Percentiles rank a stretch among this genome's conserved stretches.
These are phyloP conservation scores for Ustilago xerochloae DNA, from an alignment of 1,284 basidiomycete genomes.

Conservation along the genomic window DNA sequence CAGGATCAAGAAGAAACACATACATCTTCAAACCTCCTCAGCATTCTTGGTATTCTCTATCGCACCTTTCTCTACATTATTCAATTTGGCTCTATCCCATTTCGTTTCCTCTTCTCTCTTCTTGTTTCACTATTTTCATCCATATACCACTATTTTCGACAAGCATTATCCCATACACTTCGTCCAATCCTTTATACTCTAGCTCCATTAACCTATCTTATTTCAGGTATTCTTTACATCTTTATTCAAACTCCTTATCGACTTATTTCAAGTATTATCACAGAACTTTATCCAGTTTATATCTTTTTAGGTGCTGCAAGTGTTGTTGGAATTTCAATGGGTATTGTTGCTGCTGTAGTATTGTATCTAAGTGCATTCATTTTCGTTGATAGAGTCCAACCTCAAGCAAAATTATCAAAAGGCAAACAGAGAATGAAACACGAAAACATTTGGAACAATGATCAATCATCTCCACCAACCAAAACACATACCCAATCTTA, in stretches of 20 bases:
- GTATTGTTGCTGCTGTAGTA: conserved; percentile 13
- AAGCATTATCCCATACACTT: conserved; percentile 17
- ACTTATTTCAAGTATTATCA: neutral
- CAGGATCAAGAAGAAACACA: no score
- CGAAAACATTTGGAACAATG: neutral
- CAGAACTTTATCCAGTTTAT: conserved; percentile 50
- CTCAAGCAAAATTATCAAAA: neutral
- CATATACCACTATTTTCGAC: conserved; percentile 6
- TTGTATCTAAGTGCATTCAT: conserved; percentile 35
- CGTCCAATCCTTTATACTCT: conserved; percentile 17
- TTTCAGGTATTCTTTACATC: conserved; percentile 30
- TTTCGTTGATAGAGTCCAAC: conserved; percentile 30
- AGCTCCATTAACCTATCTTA: conserved; percentile 36
- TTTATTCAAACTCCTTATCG: conserved; percentile 17
- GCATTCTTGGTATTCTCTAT: neutral
- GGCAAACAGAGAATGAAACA: neutral
- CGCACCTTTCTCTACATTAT: neutral
- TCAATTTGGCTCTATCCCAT: conserved; percentile 3
- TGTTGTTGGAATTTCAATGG: conserved; percentile 33
- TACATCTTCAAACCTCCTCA: neutral
- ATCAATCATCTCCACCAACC: neutral
- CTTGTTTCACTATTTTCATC: neutral
- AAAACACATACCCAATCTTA: neutral
- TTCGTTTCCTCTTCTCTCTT: neutral
- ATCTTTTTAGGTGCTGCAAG: conserved; percentile 45